Evolutionary conservation across 257 asterid species (phyloP), one percentile per base, ranked within the genome.

Genomic region (Euphrasia confusa): DNA sequence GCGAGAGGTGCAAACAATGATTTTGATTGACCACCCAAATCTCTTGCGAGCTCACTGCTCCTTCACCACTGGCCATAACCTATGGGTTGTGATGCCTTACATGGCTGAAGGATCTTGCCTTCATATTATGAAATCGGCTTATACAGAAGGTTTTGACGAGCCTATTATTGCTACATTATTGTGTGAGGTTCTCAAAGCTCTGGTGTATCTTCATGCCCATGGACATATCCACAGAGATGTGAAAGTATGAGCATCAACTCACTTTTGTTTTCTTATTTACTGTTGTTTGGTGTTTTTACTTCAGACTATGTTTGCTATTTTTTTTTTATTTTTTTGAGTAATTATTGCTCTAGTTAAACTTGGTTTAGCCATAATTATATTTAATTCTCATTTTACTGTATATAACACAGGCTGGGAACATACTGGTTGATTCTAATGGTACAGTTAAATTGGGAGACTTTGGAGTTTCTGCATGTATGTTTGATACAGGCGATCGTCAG

Each of bases 71-170:
- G 99, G 84, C 44, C 96, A 89, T 70, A 70, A 77, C 72, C 86
- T 93, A 66, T 93, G 99, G 99, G 96, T 93, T 67, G 97, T 93
- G 73, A 89, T 90, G 97, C 99, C 99, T 32, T 89, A 78, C 84
- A 81, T 93, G 97, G 84, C 87, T 67, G 97, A 93, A 17, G 99
- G 99, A 28, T 93, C 99, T 54, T 87, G 94, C 77, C 97, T 89
- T 75, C 99, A 93, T 79, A 93, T 93, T 59, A 89, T 93, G 74
- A 93, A 90, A 79, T 83, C 96, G 61, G 70, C 87, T 64, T 87
- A 63, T 80, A 90, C 95, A 8, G 99, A 93, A 56, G 97, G 99
- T 57, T 90, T 93, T 81, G 99, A 93, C 78, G 99, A 93, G 85
- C 94, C 96, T 65, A 95, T 87, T 39, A 93, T 93, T 58, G 96